Evolutionary conservation across 2,329 filamentous ascomycete species (phyloP), one percentile per base, ranked within the genome.

Genomic region (Pseudogymnoascus sp.): DNA sequence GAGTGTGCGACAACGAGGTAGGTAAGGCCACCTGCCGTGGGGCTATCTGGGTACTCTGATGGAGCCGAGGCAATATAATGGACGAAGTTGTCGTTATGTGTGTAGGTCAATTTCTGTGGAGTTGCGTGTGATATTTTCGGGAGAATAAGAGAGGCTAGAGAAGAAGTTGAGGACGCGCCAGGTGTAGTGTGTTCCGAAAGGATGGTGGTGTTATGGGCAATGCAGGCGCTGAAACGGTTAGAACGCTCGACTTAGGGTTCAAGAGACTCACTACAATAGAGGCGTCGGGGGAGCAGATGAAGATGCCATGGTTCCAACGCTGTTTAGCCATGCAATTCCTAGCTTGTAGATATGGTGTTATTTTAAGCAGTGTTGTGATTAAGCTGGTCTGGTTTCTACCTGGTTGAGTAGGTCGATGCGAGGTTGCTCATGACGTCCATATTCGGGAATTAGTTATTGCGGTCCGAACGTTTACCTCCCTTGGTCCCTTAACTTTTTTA

Each of bases 51-150:
- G 72, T 88, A 84, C 70, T 84, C 84, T 2, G 87, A 88, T 8
- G 91, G 88, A 0, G 91, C 87, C 73, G 95, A 90, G 72, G 93
- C 85, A 73, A 98, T 89, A 81, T 96, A 97, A 82, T 99, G 93
- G 76, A 98, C 95, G 81, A 95, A 91, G 76, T 96, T 88, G 65
- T 88, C 82, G 78, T 92, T 90, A 77, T 97, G 92, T 41, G 91
- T 96, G 79, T 96, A 97, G 62, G 93, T 98, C 68, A 96, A 85
- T 78, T 97, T 97, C 73, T 96, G 87, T 0, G 92, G 82, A 31
- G 83, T 79, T 67, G 81, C 78, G 79, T 99, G 95, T 63, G 84
- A 82, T 81, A 99, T 96, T 76, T 96, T 96, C 64, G 96, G 95
- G 50, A 99, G 91, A 79, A 99, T 92, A 70, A 97, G 82, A 50